A percentile compares a stretch with the other conserved stretches of the same genome.
Evolutionary conservation across 805 yeast genomes (phyloP).

Genomic region (Zygosaccharomyces siamensis): DNA sequence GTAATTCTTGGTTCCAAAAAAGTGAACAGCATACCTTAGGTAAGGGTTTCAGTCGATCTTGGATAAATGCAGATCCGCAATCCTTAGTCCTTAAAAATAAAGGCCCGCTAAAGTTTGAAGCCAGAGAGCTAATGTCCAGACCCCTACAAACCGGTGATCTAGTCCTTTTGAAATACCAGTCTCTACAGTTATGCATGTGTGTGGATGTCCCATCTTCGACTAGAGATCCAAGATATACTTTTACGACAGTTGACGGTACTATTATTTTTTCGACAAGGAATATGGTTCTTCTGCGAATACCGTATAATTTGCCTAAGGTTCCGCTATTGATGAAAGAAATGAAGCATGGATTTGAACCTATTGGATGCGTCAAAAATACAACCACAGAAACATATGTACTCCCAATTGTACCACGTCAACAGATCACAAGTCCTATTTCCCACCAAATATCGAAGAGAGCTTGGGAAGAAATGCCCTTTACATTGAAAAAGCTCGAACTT

Average conservation of each 20-base stretch:
- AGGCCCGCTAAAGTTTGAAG: conserved; percentile 8
- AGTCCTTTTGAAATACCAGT: conserved; percentile 46
- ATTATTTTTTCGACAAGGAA: conserved; percentile 45
- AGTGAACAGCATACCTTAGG: conserved; percentile 1
- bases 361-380: conserved; percentile 31
- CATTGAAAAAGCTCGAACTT: conserved; percentile 41
- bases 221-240: conserved; percentile 52
- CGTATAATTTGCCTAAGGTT: conserved; percentile 33
- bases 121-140: conserved; percentile 8
- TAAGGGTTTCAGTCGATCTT: background rate
- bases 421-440: conserved; percentile 34
- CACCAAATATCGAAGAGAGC: conserved; percentile 39
- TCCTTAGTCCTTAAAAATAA: background rate
- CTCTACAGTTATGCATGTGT: conserved; percentile 48
- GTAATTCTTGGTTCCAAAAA: conserved; percentile 24
- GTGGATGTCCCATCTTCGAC: conserved; percentile 47
- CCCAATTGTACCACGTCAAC: conserved; percentile 34
- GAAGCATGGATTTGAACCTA: conserved; percentile 26
- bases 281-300: conserved; percentile 48
- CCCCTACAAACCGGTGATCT: conserved; percentile 54
- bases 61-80: conserved; percentile 5
- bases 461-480: conserved; percentile 38
- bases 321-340: conserved; percentile 19
- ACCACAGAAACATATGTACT: conserved; percentile 29
- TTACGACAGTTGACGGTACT: conserved; percentile 54